Conservation (phyloP, 805 yeast species). For the Spathaspora passalidarum region DNA sequence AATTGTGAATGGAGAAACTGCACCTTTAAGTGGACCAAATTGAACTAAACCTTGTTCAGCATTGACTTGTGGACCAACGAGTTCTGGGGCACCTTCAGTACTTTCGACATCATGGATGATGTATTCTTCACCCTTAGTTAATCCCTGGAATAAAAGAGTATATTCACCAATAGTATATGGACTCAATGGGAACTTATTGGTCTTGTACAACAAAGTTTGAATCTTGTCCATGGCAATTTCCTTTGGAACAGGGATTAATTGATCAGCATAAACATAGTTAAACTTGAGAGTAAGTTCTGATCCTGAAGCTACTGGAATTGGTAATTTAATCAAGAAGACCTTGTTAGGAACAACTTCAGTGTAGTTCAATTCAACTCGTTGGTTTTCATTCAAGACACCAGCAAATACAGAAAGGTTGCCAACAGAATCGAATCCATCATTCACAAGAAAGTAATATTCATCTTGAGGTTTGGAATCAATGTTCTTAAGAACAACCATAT, state of each 20-base stretch:
- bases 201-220: conserved; percentile 57
- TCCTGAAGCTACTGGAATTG: conserved; percentile 66
- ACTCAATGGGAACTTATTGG: conserved; percentile 55
- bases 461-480: conserved; percentile 49
- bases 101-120: conserved; percentile 22
- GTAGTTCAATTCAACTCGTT: conserved; percentile 12
- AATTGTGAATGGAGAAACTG: conserved; percentile 44
- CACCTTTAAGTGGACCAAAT: conserved; percentile 52
- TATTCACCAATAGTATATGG: conserved; percentile 58
- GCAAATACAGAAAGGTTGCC: conserved; percentile 37
- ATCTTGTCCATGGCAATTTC: conserved; percentile 53
- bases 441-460: conserved; percentile 56
- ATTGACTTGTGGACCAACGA: conserved; percentile 27
- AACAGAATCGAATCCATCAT: conserved; percentile 46
- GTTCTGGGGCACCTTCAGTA: conserved; percentile 20
- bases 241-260: conserved; percentile 61
- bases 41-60: conserved; percentile 38
- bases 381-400: conserved; percentile 19
- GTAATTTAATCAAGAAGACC: conserved; percentile 48
- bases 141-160: conserved; percentile 43
- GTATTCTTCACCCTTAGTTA: conserved; percentile 46
- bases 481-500: conserved; percentile 57
- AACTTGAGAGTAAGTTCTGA: conserved; percentile 48
- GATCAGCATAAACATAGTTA: conserved; percentile 46
- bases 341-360: conserved; percentile 16